Conservation (phyloP, 225 moss, liverwort and hornwort species). For the Takakia lepidozioides region DNA sequence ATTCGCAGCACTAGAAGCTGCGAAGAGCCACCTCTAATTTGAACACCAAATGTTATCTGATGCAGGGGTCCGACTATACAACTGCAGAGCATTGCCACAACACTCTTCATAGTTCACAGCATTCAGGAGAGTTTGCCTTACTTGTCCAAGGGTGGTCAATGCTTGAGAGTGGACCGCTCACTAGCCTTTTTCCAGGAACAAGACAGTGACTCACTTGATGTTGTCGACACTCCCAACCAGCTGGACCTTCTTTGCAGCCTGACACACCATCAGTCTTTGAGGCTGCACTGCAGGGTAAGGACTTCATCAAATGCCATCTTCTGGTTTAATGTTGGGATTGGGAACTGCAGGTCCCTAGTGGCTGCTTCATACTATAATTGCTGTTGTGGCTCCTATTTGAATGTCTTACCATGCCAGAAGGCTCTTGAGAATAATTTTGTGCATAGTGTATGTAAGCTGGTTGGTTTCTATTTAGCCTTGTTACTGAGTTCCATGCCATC, state of each 20-base stretch:
- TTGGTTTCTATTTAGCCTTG: no score
- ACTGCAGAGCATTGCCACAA: slow-evolving; percentile 27
- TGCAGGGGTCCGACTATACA: slow-evolving; percentile 31
- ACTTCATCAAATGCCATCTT: no score
- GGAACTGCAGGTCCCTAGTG: no score
- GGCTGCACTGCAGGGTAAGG: slow-evolving; percentile 38
- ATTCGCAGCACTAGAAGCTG: neutral
- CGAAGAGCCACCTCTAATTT: neutral
- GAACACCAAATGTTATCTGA: neutral
- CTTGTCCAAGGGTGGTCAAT: slow-evolving; percentile 7
- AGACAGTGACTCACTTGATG: slow-evolving; percentile 8
- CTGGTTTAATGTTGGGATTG: no score
- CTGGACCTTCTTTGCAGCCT: slow-evolving; percentile 26
- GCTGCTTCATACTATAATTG: no score
- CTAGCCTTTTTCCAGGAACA: slow-evolving; percentile 4
- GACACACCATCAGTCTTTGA: slow-evolving; percentile 17
- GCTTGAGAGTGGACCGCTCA: slow-evolving; percentile 3
- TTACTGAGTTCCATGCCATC: no score
- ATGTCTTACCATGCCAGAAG: no score
- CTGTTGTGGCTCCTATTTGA: no score
- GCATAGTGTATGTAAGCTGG: no score
- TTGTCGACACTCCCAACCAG: slow-evolving; percentile 10
- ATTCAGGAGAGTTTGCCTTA: slow-evolving; percentile 22
- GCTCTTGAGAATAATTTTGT: no score
- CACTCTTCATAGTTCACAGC: slow-evolving; percentile 22